Percentiles rank a stretch among this genome's conserved stretches.
phyloP scores from a whole-genome alignment of 768 basidiomycete species.

The Collybia mongolica region DNA sequence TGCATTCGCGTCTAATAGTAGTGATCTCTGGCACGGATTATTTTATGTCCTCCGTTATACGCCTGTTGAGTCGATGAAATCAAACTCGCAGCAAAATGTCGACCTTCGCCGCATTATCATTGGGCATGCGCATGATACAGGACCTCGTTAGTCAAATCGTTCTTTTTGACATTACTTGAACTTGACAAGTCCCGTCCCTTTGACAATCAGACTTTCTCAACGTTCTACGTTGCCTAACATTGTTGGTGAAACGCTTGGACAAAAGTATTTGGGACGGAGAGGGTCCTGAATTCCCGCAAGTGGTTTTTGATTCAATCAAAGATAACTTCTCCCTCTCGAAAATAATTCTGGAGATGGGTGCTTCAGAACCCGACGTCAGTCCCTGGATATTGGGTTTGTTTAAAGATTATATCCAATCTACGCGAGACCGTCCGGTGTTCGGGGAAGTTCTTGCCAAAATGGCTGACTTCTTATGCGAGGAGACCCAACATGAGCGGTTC shows the following conservation, averaged over 20 bases:
- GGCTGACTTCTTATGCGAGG: constrained; percentile 73
- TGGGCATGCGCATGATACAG: constrained; percentile 59
- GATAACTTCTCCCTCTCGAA: constrained; percentile 63
- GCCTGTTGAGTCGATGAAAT: constrained; percentile 40
- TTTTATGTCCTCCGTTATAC: constrained; percentile 47
- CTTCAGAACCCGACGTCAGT: constrained; percentile 23
- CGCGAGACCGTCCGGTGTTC: constrained; percentile 47
- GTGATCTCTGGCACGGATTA: constrained; percentile 54
- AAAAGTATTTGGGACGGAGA: constrained; percentile 68
- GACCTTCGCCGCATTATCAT: constrained; percentile 55
- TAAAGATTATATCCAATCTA: constrained; percentile 56
- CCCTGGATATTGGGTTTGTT: constrained; percentile 66
- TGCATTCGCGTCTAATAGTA: constrained; percentile 34
- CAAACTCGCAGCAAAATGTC: constrained; percentile 30
- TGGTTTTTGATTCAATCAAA: constrained; percentile 81
- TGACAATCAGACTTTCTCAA: constrained; percentile 51
- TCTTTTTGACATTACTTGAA: constrained; percentile 9
- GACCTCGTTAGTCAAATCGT: constrained; percentile 49
- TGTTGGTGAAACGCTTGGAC: constrained; percentile 58
- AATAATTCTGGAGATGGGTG: constrained; percentile 35
- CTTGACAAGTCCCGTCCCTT: constrained; percentile 10
- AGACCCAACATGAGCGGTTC: constrained; percentile 78
- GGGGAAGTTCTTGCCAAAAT: constrained; percentile 73
- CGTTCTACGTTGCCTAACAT: constrained; percentile 56
- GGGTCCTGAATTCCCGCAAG: constrained; percentile 68